These are phyloP conservation scores for Parachlorella kessleri DNA, from an alignment of 139 green algal species.

Conservation along the genomic window DNA sequence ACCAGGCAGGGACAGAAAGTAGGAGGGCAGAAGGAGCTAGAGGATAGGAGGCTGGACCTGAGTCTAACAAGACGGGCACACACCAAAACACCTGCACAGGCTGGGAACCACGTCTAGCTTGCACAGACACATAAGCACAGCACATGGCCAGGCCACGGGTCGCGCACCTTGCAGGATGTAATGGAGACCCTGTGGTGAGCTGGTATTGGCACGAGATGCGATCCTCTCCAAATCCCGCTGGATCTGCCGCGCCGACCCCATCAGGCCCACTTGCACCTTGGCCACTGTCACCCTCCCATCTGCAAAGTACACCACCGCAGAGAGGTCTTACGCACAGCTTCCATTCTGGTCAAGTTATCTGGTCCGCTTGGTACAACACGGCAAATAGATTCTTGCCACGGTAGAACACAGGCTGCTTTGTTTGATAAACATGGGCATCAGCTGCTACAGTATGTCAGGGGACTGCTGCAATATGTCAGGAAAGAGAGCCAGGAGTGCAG, in stretches of 20 bases:
- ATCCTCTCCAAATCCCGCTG: slow-evolving; percentile 91
- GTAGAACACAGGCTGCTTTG: not conserved
- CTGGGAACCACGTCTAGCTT: not conserved
- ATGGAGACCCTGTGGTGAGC: slow-evolving; percentile 73
- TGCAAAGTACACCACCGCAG: not conserved
- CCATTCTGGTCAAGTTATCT: not conserved
- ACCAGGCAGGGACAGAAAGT: too few species aligned
- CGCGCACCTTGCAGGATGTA: slow-evolving; percentile 76
- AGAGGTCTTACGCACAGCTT: too few species aligned
- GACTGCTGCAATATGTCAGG: too few species aligned
- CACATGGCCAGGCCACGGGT: not conserved
- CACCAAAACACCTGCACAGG: not conserved
- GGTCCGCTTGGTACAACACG: not conserved
- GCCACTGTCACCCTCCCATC: not conserved
- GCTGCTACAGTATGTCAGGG: too few species aligned
- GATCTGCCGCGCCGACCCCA: slow-evolving; percentile 84
- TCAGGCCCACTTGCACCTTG: slow-evolving; percentile 84
- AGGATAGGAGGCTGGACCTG: too few species aligned
- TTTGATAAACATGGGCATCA: too few species aligned
- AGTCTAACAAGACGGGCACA: too few species aligned
- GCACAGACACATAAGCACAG: not conserved
- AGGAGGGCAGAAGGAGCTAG: too few species aligned
- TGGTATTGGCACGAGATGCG: slow-evolving; percentile 81
- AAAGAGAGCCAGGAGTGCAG: too few species aligned
- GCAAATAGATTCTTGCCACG: not conserved